Evolutionary conservation across 345 rosid species (phyloP).

Genomic region (Salix exigua): DNA sequence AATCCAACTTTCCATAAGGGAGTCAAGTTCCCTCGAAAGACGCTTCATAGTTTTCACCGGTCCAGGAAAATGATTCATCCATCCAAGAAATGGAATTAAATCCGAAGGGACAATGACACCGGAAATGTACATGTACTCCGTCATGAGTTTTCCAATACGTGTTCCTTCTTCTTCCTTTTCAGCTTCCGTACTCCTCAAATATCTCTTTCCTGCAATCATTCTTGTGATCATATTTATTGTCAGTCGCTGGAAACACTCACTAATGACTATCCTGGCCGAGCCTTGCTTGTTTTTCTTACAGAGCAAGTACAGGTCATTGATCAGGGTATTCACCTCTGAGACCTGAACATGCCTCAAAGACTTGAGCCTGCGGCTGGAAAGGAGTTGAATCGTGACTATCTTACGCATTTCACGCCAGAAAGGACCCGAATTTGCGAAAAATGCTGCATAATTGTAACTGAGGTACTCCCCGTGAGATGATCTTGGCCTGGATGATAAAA

Average conservation of each 20-base stretch:
- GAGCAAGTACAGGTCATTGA: constrained; percentile 8
- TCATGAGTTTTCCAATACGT: constrained; percentile 23
- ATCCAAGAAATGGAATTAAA: constrained; percentile 28
- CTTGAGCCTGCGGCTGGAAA: constrained; percentile 20
- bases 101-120: constrained; percentile 28
- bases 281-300: neutral
- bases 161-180: constrained; percentile 19
- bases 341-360: constrained; percentile 16
- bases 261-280: neutral
- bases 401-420: constrained; percentile 20
- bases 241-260: constrained; percentile 13
- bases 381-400: constrained; percentile 8
- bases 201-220: constrained; percentile 30
- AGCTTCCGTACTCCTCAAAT: neutral
- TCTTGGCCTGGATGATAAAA: constrained; percentile 16
- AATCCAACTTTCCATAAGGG: constrained; percentile 28
- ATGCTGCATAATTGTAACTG: constrained; percentile 17
- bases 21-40: constrained; percentile 23
- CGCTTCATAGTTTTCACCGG: constrained; percentile 16
- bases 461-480: constrained; percentile 22
- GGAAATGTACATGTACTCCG: constrained; percentile 24
- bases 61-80: constrained; percentile 21
- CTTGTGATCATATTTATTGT: constrained; percentile 17
- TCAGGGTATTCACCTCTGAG: constrained; percentile 11
- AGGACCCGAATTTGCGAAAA: constrained; percentile 9